Percentiles rank a stretch among this genome's conserved stretches.
These are phyloP conservation scores for Rachicladosporium sp. DNA, from an alignment of 2,329 filamentous ascomycete genomes.

Conservation along the genomic window DNA sequence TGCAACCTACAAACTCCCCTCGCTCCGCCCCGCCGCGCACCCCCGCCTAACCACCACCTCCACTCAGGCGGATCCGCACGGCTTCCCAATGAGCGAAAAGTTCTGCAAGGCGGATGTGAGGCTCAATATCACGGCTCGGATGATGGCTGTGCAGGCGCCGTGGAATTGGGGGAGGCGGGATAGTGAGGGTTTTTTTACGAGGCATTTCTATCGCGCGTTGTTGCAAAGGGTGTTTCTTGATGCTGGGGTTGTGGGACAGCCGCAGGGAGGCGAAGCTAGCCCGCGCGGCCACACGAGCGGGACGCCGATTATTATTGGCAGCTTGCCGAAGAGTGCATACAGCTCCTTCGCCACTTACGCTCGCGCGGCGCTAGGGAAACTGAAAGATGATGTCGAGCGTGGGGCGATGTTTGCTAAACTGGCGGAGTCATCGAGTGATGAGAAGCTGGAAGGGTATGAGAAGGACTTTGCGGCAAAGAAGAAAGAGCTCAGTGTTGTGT, in stretches of 20 bases:
- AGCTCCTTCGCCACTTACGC: constrained; percentile 63
- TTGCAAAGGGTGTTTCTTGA: constrained; percentile 90
- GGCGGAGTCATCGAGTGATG: constrained; percentile 58
- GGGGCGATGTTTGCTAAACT: constrained; percentile 49
- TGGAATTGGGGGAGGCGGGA: constrained; percentile 77
- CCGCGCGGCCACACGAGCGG: constrained; percentile 26
- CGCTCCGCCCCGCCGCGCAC: constrained; percentile 58
- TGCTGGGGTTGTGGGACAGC: constrained; percentile 57
- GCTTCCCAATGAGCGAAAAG: constrained; percentile 79
- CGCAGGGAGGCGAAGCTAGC: constrained; percentile 22
- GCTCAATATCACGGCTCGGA: constrained; percentile 88
- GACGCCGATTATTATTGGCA: constrained; percentile 77
- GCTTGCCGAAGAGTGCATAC: constrained; percentile 70
- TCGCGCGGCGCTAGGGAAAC: constrained; percentile 65
- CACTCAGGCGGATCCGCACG: constrained; percentile 69
- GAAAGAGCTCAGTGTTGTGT: constrained; percentile 75
- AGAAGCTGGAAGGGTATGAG: constrained; percentile 63
- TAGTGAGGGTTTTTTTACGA: constrained; percentile 76
- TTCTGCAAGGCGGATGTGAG: constrained; percentile 51
- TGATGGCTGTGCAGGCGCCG: constrained; percentile 96
- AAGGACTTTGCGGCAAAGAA: constrained; percentile 50
- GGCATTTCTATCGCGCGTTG: constrained; percentile 85
- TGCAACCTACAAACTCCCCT: constrained; percentile 72
- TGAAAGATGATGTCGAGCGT: constrained; percentile 49
- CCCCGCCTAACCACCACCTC: constrained; percentile 40